phyloP scores from a whole-genome alignment of 139 green algal genomes.

The Chara braunii region DNA sequence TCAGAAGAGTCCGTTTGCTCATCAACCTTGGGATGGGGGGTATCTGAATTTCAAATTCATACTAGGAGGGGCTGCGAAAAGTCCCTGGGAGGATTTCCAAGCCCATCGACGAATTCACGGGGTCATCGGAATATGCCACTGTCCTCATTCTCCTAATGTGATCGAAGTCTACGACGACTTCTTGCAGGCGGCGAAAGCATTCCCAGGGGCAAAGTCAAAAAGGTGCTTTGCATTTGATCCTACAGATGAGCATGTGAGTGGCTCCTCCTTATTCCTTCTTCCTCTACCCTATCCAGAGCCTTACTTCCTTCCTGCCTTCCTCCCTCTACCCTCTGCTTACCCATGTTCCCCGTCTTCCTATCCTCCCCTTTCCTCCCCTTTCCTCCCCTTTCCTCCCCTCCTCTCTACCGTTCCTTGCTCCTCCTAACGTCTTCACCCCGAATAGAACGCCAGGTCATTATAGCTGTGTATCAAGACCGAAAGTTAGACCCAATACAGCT shows the following conservation, averaged over 20 bases:
- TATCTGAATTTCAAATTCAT: constrained; percentile 28
- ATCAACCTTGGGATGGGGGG: constrained; percentile 28
- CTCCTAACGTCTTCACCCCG: too few relatives aligned
- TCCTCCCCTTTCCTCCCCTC: too few relatives aligned
- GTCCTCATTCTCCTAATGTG: constrained; percentile 47
- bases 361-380: too few relatives aligned
- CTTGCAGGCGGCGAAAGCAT: constrained; percentile 42
- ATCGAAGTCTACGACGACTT: constrained; percentile 50
- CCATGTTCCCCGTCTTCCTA: too few relatives aligned
- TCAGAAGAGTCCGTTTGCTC: constrained; percentile 34
- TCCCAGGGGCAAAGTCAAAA: constrained; percentile 56
- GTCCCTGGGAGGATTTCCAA: constrained; percentile 44
- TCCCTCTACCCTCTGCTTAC: neutral
- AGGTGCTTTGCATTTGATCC: constrained; percentile 78
- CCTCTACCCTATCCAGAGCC: neutral
- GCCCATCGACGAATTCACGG: constrained; percentile 47
- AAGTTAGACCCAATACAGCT: too few relatives aligned
- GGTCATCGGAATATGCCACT: constrained; percentile 71
- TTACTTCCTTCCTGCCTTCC: neutral
- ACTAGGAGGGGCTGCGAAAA: constrained; percentile 10
- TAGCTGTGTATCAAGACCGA: too few relatives aligned
- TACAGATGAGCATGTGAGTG: constrained; percentile 49
- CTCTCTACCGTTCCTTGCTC: too few relatives aligned
- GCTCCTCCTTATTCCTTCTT: too few relatives aligned
- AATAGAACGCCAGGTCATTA: too few relatives aligned